Percentiles rank a stretch among this genome's conserved stretches.
These are phyloP conservation scores for Parachaetomium inaequale DNA, from an alignment of 495 filamentous ascomycete species.

Conservation along the genomic window DNA sequence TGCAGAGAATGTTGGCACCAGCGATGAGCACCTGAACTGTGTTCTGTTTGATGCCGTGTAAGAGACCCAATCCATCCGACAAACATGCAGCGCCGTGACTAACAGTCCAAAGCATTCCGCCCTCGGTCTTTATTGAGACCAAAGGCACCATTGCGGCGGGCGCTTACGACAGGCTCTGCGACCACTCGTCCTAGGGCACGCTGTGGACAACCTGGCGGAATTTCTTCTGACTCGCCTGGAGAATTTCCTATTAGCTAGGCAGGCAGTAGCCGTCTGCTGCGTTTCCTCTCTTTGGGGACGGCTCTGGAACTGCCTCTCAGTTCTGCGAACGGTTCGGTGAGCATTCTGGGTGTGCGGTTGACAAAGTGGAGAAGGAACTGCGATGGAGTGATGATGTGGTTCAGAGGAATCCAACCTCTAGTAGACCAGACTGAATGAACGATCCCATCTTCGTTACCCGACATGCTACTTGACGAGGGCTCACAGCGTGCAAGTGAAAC, in stretches of 20 bases:
- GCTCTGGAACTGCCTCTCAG: too few species aligned
- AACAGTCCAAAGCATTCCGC: slow-evolving; percentile 21
- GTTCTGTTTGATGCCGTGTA: slow-evolving; percentile 37
- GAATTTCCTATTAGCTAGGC: too few species aligned
- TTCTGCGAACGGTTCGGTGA: neutral
- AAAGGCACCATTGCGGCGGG: slow-evolving; percentile 23
- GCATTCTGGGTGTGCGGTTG: neutral
- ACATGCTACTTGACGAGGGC: too few species aligned
- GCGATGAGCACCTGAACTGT: slow-evolving; percentile 28
- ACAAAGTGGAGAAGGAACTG: neutral
- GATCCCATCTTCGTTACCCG: neutral
- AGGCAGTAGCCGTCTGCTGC: too few species aligned
- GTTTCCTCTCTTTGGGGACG: too few species aligned
- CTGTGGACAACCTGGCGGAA: neutral
- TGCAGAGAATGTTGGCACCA: slow-evolving; percentile 19
- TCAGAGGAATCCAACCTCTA: neutral
- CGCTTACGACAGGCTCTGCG: slow-evolving; percentile 29
- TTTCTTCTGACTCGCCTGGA: neutral
- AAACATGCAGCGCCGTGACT: neutral
- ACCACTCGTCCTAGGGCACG: neutral
- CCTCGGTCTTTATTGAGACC: slow-evolving; percentile 20
- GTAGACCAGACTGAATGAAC: neutral
- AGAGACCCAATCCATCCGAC: neutral
- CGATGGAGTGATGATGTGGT: neutral
- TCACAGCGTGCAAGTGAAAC: too few species aligned